Evolutionary conservation across 805 yeast species (phyloP).

Genomic region (Scheffersomyces spartinae): DNA sequence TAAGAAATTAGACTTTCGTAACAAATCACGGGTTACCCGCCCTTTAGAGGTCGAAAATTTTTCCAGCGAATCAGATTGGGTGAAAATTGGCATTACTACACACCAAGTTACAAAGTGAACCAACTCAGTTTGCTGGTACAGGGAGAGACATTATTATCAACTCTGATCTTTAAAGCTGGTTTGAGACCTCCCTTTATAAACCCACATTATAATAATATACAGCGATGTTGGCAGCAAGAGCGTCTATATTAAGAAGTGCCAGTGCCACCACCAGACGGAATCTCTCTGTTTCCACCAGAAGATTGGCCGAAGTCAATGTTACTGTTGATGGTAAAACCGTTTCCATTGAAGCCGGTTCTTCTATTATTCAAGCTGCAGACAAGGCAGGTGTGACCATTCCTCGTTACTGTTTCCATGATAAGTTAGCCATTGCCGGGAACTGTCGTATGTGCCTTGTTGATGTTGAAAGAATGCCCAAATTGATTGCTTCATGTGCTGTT

Average conservation of each 20-base stretch:
- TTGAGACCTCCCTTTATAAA: too few species aligned
- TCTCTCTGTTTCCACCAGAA: slow-evolving; percentile 21
- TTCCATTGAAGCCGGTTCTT: slow-evolving; percentile 73
- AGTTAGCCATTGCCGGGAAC: slow-evolving; percentile 83
- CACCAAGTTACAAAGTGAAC: too few species aligned
- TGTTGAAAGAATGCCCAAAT: slow-evolving; percentile 79
- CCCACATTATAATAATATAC: too few species aligned
- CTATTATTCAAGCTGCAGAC: slow-evolving; percentile 85
- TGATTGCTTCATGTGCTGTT: slow-evolving; percentile 85
- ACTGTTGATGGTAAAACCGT: slow-evolving; percentile 65
- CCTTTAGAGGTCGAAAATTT: too few species aligned
- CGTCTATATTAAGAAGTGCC: slow-evolving; percentile 11
- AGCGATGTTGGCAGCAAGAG: slow-evolving; percentile 11
- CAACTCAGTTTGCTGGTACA: too few species aligned
- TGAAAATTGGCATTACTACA: too few species aligned
- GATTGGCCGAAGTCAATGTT: slow-evolving; percentile 43
- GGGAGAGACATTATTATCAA: too few species aligned
- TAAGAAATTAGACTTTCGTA: too few species aligned
- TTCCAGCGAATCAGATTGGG: too few species aligned
- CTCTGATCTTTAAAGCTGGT: too few species aligned
- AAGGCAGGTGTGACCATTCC: slow-evolving; percentile 84
- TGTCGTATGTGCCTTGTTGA: slow-evolving; percentile 91
- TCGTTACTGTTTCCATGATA: slow-evolving; percentile 85
- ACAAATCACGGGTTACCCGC: too few species aligned
- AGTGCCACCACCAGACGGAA: too few species aligned